These are phyloP conservation scores for Sugiyamaella pinicola DNA, from an alignment of 1,139 yeast species.

Conservation along the genomic window DNA sequence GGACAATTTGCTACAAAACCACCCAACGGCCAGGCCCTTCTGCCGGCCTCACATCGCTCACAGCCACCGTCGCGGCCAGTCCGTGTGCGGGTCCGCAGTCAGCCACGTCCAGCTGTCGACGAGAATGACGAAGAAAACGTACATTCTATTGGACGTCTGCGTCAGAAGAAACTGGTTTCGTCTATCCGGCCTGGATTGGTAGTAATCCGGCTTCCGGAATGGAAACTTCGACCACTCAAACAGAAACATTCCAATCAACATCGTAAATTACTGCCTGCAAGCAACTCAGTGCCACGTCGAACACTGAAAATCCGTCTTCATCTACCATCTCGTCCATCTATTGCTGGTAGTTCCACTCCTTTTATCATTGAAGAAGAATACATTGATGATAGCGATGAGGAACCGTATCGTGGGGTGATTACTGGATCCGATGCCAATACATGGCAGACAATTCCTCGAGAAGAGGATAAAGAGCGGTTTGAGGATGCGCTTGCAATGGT, in stretches of 20 bases:
- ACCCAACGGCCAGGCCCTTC: no score
- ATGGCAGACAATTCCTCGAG: conserved; percentile 60
- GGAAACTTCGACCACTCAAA: conserved; percentile 9
- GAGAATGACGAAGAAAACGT: conserved; percentile 14
- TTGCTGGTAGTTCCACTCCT: conserved; percentile 16
- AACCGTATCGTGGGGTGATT: conserved; percentile 67
- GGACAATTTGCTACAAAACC: conserved; percentile 4
- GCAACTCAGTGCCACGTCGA: neutral
- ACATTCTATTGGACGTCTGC: conserved; percentile 5
- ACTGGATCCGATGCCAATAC: conserved; percentile 63
- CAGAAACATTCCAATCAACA: neutral
- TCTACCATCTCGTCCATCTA: neutral
- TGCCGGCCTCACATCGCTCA: neutral
- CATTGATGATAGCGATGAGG: conserved; percentile 34
- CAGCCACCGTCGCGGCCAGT: neutral
- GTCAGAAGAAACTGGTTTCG: conserved; percentile 1
- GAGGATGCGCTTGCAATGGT: conserved; percentile 39
- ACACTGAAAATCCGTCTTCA: conserved; percentile 12
- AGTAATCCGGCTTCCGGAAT: conserved; percentile 15
- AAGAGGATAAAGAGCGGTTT: conserved; percentile 54
- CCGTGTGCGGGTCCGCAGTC: no score
- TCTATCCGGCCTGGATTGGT: conserved; percentile 5
- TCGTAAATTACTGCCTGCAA: conserved; percentile 5
- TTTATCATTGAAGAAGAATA: conserved; percentile 27
- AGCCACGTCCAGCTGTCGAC: neutral